These are phyloP conservation scores for Aspergillus pseudoglaucus DNA, from an alignment of 2,329 filamentous ascomycete genomes.

Conservation along the genomic window DNA sequence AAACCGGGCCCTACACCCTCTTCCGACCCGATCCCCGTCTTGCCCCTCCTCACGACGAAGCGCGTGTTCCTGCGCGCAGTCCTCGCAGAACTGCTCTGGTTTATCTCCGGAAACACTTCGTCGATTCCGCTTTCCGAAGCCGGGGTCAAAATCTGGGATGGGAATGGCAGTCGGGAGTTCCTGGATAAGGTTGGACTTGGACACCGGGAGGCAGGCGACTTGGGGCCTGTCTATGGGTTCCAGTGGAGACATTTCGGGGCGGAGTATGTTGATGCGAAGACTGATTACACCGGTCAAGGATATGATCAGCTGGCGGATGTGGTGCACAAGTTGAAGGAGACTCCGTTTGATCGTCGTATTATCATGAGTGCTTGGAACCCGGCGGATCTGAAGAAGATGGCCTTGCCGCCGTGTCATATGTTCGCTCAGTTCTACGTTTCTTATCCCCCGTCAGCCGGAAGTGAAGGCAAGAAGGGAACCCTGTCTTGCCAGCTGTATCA, in stretches of 20 bases:
- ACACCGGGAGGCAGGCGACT: constrained; percentile 77
- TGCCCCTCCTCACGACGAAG: constrained; percentile 95
- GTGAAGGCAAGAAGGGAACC: constrained; percentile 53
- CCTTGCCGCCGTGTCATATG: constrained; percentile 91
- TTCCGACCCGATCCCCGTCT: constrained; percentile 51
- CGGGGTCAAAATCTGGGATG: constrained; percentile 96
- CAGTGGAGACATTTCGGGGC: constrained; percentile 99
- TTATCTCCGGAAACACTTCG: constrained; percentile 77
- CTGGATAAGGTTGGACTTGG: constrained; percentile 77
- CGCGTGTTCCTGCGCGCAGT: constrained; percentile 90
- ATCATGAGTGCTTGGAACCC: constrained; percentile 95
- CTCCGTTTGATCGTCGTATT: constrained; percentile 82
- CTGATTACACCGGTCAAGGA: constrained; percentile 80
- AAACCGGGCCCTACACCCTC: constrained; percentile 41
- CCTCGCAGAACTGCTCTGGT: constrained; percentile 91
- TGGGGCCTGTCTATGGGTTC: constrained; percentile 95
- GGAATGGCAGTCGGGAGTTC: constrained; percentile 85
- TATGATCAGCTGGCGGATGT: constrained; percentile 90
- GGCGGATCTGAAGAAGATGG: constrained; percentile 77
- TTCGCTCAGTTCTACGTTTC: constrained; percentile 95
- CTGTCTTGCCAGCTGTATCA: constrained; percentile 90
- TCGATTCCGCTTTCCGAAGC: constrained; percentile 67
- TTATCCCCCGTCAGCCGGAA: constrained; percentile 48
- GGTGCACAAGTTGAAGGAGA: constrained; percentile 74
- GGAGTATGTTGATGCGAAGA: constrained; percentile 68